A percentile compares a stretch with the other conserved stretches of the same genome.
Conservation (phyloP, 2,329 filamentous ascomycete genomes). For the Ceratocystis diversiconidia region DNA sequence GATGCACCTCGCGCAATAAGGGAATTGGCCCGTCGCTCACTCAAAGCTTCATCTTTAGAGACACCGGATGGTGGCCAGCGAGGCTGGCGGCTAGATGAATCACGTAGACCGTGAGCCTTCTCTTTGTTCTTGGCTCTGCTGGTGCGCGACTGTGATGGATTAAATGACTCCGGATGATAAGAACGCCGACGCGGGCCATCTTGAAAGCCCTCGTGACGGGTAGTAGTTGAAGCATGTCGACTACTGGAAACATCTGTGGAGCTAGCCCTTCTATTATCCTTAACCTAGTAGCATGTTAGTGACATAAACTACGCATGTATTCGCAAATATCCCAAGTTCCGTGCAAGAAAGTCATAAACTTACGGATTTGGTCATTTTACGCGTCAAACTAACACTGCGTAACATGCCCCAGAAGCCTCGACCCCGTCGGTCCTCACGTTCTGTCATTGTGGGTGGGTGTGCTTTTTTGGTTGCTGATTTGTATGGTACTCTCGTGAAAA, state of each 20-base stretch:
- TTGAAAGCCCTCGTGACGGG: conserved; percentile 8
- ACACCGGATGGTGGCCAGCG: conserved; percentile 43
- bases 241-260: conserved; percentile 13
- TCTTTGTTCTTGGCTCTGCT: conserved; percentile 16
- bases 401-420: conserved; percentile 13
- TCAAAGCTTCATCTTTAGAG: conserved; percentile 35
- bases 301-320: background rate
- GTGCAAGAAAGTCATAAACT: background rate
- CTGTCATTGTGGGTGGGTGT: conserved; percentile 10
- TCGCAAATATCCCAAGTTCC: background rate
- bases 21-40: conserved; percentile 40
- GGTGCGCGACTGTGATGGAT: conserved; percentile 18
- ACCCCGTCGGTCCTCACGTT: conserved; percentile 17
- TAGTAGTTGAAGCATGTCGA: conserved; percentile 11
- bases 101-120: conserved; percentile 7
- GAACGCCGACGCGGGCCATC: conserved; percentile 14
- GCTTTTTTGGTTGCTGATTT: background rate
- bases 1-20: conserved; percentile 45
- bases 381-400: conserved; percentile 18
- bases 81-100: conserved; percentile 12
- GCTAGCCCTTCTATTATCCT: conserved; percentile 16
- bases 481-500: background rate
- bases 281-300: conserved; percentile 14
- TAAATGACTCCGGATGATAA: conserved; percentile 16
- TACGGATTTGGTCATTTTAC: conserved; percentile 14